Base-by-base conservation (phyloP, 495 filamentous ascomycete genomes). In the Penicillium pulvis region DNA sequence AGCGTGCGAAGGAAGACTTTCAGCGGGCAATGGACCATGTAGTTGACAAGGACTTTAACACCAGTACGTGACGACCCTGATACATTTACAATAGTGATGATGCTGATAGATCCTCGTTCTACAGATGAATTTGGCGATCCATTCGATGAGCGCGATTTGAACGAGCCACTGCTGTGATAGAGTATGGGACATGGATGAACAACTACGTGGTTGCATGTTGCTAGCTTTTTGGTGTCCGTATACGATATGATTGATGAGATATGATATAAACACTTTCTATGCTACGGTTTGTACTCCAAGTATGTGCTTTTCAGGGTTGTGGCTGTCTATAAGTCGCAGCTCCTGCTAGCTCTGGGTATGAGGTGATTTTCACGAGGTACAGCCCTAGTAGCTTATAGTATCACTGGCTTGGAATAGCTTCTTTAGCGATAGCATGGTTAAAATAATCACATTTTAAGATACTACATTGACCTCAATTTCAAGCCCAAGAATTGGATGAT, bases 101-200 rank as follows among this genome's bases (percentile, higher is more conserved):
- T n/a, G 35, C 42, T 31, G 6, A 42, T 58, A 60, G 26, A 54
- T 17, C 51, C 2, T 10, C 30, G 19, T 20, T 51, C 24, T 62
- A 2, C 55, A 83, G 80, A 71, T 56, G 76, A 82, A 51, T 83
- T 80, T 41, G 81, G 81, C 6, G 86, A 86, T 62, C 77, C 77
- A 4, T 81, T 87, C 60, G 83, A 87, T 71, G 86, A 89, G 59
- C 72, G 73, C 7, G 82, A 84, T 65, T 83, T 88, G 84, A 67
- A 80, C 46, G 71, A 80, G 63, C 83, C 88, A 67, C 26, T 67
- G 35, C 31, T 51, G 9, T 65, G 50, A 61, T 39, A 53, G 66
- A 87, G 53, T 81, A 83, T 62, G 28, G 28, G 53, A 43, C 16
- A 45, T 33, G 39, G 14, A 48, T 48, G 26, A 16, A 31, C 17